These are phyloP conservation scores for Cyberlindnera subsufficiens DNA, from an alignment of 805 yeast genomes.

Conservation along the genomic window DNA sequence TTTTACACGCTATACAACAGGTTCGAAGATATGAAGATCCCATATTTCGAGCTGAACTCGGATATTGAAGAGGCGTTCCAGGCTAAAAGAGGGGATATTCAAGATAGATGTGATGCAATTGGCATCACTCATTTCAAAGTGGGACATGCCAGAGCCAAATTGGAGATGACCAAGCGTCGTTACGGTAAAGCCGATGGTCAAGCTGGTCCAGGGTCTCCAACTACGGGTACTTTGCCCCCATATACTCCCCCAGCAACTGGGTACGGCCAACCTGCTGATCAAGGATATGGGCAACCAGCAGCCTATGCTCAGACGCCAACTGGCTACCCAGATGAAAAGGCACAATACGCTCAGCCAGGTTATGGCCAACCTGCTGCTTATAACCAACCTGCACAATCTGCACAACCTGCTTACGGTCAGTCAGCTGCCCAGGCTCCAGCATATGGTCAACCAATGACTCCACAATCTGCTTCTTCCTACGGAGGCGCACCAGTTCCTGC, in stretches of 20 bases:
- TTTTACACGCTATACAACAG: constrained; percentile 87
- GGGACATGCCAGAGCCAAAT: constrained; percentile 79
- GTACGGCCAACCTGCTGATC: constrained; percentile 1
- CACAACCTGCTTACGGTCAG: constrained; percentile 19
- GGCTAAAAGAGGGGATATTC: constrained; percentile 83
- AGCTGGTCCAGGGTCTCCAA: constrained; percentile 24
- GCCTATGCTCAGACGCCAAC: constrained; percentile 10
- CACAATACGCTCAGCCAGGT: constrained; percentile 23
- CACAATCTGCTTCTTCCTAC: constrained; percentile 13
- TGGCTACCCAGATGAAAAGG: constrained; percentile 30
- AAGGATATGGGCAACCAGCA: constrained; percentile 8
- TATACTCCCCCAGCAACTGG: constrained; percentile 29
- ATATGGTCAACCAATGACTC: constrained; percentile 20
- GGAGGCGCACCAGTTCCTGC: constrained; percentile 25
- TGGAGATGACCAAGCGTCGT: constrained; percentile 77
- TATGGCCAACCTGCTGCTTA: constrained; percentile 18
- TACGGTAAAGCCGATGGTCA: constrained; percentile 49
- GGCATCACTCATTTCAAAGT: constrained; percentile 87
- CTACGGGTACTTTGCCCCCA: constrained; percentile 28
- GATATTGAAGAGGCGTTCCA: constrained; percentile 80
- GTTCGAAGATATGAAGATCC: constrained; percentile 95
- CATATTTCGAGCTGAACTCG: constrained; percentile 82
- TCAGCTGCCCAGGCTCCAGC: constrained; percentile 15
- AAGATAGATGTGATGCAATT: constrained; percentile 82
- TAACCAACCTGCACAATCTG: constrained; percentile 22